Evolutionary conservation across 495 filamentous ascomycete genomes (phyloP).

Genomic region (Talaromyces thailandensis): DNA sequence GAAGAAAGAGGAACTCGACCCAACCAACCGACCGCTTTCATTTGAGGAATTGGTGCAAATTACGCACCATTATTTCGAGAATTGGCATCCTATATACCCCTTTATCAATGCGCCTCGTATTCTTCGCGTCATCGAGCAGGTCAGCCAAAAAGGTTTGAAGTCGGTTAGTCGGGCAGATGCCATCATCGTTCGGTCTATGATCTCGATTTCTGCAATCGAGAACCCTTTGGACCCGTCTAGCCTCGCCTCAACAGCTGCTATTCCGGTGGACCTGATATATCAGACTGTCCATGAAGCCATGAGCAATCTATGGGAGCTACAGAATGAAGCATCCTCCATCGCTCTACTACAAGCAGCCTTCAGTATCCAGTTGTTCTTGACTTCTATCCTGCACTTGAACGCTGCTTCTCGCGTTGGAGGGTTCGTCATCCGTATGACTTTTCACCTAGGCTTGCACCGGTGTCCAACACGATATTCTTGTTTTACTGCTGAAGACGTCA

Average conservation of each 20-base stretch:
- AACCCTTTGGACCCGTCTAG: conserved; percentile 3
- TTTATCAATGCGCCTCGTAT: conserved; percentile 35
- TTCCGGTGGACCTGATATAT: conserved; percentile 28
- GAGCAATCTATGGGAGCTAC: conserved; percentile 23
- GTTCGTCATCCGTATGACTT: conserved; percentile 35
- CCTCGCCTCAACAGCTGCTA: conserved; percentile 2
- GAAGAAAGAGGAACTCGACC: conserved; percentile 19
- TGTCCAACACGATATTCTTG: conserved; percentile 35
- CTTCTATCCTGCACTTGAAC: conserved; percentile 37
- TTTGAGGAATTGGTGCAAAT: conserved; percentile 29
- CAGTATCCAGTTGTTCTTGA: conserved; percentile 34
- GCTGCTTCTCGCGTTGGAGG: conserved; percentile 39
- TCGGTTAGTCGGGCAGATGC: conserved; percentile 16
- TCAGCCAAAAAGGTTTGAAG: conserved; percentile 15
- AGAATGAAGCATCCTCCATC: conserved; percentile 29
- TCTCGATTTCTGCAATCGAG: conserved; percentile 28
- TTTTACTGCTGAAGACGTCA: conserved; percentile 25
- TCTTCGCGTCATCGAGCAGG: conserved; percentile 25
- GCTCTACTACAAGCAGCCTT: conserved; percentile 34
- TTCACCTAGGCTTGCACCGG: conserved; percentile 39
- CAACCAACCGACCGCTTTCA: conserved; percentile 5
- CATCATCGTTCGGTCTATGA: conserved; percentile 34
- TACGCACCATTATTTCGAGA: conserved; percentile 36
- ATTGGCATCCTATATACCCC: conserved; percentile 41
- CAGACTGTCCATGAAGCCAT: conserved; percentile 27